Evolutionary conservation across 2,329 filamentous ascomycete species (phyloP).

Genomic region (Hypomyces perniciosus): DNA sequence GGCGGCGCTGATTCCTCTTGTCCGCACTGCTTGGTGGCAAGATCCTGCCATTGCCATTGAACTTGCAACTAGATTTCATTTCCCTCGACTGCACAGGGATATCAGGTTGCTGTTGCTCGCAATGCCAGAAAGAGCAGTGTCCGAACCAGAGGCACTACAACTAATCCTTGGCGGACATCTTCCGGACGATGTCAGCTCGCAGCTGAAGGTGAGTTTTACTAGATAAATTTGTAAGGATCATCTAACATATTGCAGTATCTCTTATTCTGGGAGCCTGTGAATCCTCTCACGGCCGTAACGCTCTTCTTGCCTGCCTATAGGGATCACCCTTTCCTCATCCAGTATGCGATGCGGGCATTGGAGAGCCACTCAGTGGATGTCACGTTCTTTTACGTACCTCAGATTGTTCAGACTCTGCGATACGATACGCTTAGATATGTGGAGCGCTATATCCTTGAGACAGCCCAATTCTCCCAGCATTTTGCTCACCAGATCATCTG

Average conservation of each 20-base stretch:
- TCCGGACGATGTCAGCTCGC: constrained; percentile 67
- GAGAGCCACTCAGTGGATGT: constrained; percentile 95
- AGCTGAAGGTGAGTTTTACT: constrained; percentile 62
- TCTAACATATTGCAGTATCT: constrained; percentile 56
- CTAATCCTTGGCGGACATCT: constrained; percentile 72
- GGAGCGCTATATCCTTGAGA: constrained; percentile 93
- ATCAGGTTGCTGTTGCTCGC: constrained; percentile 75
- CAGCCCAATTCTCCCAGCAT: constrained; percentile 92
- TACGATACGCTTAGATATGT: constrained; percentile 94
- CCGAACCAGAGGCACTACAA: constrained; percentile 75
- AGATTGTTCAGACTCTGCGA: constrained; percentile 91
- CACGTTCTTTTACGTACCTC: constrained; percentile 97
- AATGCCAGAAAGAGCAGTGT: constrained; percentile 75
- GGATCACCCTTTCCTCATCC: constrained; percentile 87
- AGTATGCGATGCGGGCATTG: constrained; percentile 92
- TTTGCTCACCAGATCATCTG: constrained; percentile 99
- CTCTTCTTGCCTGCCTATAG: constrained; percentile 88
- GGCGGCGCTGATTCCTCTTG: constrained; percentile 52
- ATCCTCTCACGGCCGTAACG: constrained; percentile 86
- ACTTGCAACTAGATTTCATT: constrained; percentile 72
- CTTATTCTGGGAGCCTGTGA: constrained; percentile 86
- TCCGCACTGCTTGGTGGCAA: constrained; percentile 82
- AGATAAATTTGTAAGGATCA: background rate
- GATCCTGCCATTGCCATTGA: constrained; percentile 83
- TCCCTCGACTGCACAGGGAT: constrained; percentile 64